A percentile compares a stretch with the other conserved stretches of the same genome.
Evolutionary conservation across 2,329 filamentous ascomycete genomes (phyloP).

Genomic region (Metarhizium sp.): DNA sequence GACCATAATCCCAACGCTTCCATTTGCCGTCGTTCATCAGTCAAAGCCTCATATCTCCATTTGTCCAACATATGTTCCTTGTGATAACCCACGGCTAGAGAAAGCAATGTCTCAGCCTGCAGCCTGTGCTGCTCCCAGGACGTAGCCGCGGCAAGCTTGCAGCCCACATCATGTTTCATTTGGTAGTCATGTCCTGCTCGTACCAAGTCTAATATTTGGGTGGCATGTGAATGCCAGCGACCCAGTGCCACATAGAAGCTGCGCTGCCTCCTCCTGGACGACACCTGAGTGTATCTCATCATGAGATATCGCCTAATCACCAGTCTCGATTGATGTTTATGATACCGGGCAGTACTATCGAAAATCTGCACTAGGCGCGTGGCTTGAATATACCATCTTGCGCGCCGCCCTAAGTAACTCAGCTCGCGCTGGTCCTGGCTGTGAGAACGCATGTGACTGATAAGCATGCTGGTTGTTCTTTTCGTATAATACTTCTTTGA

Average conservation of each 20-base stretch:
- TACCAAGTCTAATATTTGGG: slow-evolving; percentile 6
- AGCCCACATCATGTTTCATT: slow-evolving; percentile 5
- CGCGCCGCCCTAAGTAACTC: slow-evolving; percentile 14
- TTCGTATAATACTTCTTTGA: neutral
- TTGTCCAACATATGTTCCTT: slow-evolving; percentile 9
- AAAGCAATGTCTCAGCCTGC: neutral
- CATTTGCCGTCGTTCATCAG: slow-evolving; percentile 15
- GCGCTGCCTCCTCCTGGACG: slow-evolving; percentile 21
- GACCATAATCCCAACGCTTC: slow-evolving; percentile 23
- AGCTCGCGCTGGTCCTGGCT: slow-evolving; percentile 8
- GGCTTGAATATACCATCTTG: slow-evolving; percentile 21
- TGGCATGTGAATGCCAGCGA: slow-evolving; percentile 17
- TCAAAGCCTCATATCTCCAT: slow-evolving; percentile 10
- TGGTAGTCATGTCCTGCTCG: slow-evolving; percentile 11
- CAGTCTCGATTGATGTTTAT: slow-evolving; percentile 17
- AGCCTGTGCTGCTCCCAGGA: slow-evolving; percentile 13
- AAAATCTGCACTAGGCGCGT: slow-evolving; percentile 19
- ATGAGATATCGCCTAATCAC: slow-evolving; percentile 23
- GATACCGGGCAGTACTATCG: slow-evolving; percentile 14
- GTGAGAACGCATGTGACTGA: neutral
- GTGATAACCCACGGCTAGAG: neutral
- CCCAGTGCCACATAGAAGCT: slow-evolving; percentile 23
- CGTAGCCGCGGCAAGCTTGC: slow-evolving; percentile 7
- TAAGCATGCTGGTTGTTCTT: neutral
- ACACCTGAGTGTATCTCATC: slow-evolving; percentile 25